Base-by-base conservation (phyloP, 1,284 basidiomycete species). In the Rhodotorula sp. region DNA sequence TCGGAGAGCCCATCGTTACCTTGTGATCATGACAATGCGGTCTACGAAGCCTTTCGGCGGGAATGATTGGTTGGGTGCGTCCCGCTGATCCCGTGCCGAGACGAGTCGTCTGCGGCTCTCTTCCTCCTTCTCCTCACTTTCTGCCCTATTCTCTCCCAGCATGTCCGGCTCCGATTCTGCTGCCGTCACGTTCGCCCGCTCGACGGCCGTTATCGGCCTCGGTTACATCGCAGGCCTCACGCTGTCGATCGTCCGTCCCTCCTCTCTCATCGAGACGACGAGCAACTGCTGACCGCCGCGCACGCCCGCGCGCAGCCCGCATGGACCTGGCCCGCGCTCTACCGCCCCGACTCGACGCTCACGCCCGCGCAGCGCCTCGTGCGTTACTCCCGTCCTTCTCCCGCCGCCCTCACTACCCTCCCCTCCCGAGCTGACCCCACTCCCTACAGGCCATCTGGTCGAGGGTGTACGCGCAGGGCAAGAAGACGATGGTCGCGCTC, bases 391-490 rank as follows among this genome's bases (percentile, higher is more conserved):
- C 29, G 7, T 39, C 39, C 1, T 6, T 13, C n/a, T 9, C 37
- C 25, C 37, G 17, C 21, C 34, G 15, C 27, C 22, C 21, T 17
- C 41, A 15, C 41, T 32, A 19, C 21, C 46, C 21, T 29, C 32
- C 29, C 21, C 9, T 22, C 29, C 29, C 29, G 21, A 15, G 25
- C 51, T 44, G 39, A 39, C n/a, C n/a, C 9, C 7, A 37, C 21
- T 19, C 3, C 27, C 13, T 32, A 13, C 9, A 64, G 59, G 48
- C 22, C 21, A 3, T 44, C 50, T 64, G 37, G 39, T 57, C 39
- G 21, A 53, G 46, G 21, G 15, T 70, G 15, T 70, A 70, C 56
- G 41, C 48, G 7, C 46, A 55, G 7, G 69, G 69, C 2, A 59
- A 58, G 29, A 21, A 25, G 2, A 48, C 56, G 5, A 57, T 61